Evolutionary conservation across 1,284 basidiomycete species (phyloP).

Genomic region (Melampsora americana): DNA sequence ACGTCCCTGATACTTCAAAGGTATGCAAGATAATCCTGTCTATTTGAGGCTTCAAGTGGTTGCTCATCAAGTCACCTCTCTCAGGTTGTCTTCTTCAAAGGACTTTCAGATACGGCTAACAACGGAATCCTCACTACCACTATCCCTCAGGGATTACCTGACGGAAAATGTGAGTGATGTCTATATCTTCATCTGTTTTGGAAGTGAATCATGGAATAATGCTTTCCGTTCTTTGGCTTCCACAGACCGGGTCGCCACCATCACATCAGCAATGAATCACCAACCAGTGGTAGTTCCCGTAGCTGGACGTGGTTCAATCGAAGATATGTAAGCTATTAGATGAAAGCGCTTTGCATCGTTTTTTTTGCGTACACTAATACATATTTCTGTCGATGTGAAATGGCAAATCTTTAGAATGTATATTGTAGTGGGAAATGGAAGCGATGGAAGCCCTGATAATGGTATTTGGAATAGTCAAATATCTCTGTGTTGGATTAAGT

Average conservation of each 20-base stretch:
- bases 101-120: constrained; percentile 1
- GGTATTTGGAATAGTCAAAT: too few relatives aligned
- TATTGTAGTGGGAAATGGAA: background rate
- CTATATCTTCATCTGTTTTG: background rate
- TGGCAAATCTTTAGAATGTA: background rate
- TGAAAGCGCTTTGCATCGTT: background rate
- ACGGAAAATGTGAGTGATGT: constrained; percentile 19
- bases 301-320: constrained; percentile 27
- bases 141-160: constrained; percentile 17
- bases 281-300: constrained; percentile 8
- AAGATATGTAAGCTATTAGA: constrained; percentile 21
- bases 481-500: too few relatives aligned
- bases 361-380: background rate
- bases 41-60: background rate
- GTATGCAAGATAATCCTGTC: background rate
- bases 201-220: background rate
- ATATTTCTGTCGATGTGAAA: background rate
- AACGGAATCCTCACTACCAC: constrained; percentile 13
- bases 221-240: background rate
- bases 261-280: constrained; percentile 34
- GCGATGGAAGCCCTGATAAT: too few relatives aligned
- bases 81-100: constrained; percentile 33
- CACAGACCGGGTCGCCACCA: constrained; percentile 22
- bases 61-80: background rate
- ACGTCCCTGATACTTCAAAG: background rate